phyloP scores from a whole-genome alignment of 176 grass and related monocot species.

The Eleusine coracana region DNA sequence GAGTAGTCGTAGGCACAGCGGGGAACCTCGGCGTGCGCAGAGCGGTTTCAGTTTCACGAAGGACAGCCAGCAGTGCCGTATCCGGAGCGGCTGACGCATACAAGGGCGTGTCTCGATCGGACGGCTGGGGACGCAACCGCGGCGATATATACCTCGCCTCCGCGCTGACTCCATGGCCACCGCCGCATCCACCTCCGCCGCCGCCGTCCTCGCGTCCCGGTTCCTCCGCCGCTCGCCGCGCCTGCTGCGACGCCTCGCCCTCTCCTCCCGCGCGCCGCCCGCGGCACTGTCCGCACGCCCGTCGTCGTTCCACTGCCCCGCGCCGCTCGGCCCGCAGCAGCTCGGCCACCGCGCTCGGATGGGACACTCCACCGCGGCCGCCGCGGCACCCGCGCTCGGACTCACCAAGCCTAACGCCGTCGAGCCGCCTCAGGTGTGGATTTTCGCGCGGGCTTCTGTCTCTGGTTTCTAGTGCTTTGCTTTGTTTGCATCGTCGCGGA shows the following conservation, averaged over 20 bases:
- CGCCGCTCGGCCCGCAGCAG: slow-evolving; percentile 1
- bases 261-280: not conserved
- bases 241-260: slow-evolving; percentile 32
- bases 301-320: slow-evolving; percentile 19
- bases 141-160: slow-evolving; percentile 55
- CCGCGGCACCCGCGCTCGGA: slow-evolving; percentile 51
- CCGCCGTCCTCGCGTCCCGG: slow-evolving; percentile 44
- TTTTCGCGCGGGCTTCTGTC: not conserved
- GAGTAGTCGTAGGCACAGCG: fast-evolving
- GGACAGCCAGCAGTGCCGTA: slow-evolving; percentile 17
- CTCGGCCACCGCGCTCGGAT: slow-evolving; percentile 58
- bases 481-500: slow-evolving; percentile 22
- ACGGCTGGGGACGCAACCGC: slow-evolving; percentile 46
- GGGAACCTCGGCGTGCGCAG: not conserved
- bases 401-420: slow-evolving; percentile 76
- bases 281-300: slow-evolving; percentile 17
- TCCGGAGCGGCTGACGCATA: slow-evolving; percentile 45
- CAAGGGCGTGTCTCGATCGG: slow-evolving; percentile 35
- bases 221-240: slow-evolving; percentile 35
- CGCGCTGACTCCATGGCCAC: slow-evolving; percentile 40
- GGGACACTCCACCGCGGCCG: slow-evolving; percentile 62
- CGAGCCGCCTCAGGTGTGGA: slow-evolving; percentile 70
- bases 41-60: not conserved
- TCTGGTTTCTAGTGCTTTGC: slow-evolving; percentile 3
- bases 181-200: slow-evolving; percentile 50